Evolutionary conservation across 2,329 filamentous ascomycete genomes (phyloP).

Genomic region (Tolypocladium endophyticum): DNA sequence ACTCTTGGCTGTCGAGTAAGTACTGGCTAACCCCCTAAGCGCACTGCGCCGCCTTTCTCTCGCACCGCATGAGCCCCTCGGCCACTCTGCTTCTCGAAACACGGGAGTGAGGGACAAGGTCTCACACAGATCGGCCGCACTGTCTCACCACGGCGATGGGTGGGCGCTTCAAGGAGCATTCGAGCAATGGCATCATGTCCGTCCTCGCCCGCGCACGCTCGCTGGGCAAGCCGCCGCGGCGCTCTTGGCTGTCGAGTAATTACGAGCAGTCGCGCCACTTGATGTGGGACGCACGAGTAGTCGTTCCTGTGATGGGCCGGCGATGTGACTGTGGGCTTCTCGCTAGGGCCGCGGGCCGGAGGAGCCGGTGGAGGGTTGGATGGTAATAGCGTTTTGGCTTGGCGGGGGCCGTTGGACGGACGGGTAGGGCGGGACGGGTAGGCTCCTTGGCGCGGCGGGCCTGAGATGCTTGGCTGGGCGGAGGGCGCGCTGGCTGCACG

Average conservation of each 20-base stretch:
- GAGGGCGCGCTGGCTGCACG: too few species aligned
- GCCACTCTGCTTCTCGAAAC: neutral
- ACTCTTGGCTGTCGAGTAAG: too few species aligned
- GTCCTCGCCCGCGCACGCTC: neutral
- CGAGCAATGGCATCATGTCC: neutral
- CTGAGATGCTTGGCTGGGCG: neutral
- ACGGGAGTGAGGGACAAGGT: neutral
- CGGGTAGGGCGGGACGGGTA: neutral
- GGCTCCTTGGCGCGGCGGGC: too few species aligned
- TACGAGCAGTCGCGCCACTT: too few species aligned
- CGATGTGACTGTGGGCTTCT: neutral
- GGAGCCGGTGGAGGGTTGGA: neutral
- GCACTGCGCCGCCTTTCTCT: too few species aligned
- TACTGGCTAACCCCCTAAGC: too few species aligned
- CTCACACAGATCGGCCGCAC: neutral
- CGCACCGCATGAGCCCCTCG: neutral
- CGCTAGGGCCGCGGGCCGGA: neutral
- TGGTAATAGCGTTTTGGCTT: neutral
- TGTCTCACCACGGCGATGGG: neutral
- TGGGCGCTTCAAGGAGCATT: neutral
- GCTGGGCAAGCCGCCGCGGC: too few species aligned
- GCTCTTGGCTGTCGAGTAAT: too few species aligned
- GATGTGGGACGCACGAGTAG: neutral
- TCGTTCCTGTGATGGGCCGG: neutral
- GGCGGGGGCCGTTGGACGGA: neutral